Conservation (phyloP, 495 filamentous ascomycete genomes). For the Clavariopsis aquatica region DNA sequence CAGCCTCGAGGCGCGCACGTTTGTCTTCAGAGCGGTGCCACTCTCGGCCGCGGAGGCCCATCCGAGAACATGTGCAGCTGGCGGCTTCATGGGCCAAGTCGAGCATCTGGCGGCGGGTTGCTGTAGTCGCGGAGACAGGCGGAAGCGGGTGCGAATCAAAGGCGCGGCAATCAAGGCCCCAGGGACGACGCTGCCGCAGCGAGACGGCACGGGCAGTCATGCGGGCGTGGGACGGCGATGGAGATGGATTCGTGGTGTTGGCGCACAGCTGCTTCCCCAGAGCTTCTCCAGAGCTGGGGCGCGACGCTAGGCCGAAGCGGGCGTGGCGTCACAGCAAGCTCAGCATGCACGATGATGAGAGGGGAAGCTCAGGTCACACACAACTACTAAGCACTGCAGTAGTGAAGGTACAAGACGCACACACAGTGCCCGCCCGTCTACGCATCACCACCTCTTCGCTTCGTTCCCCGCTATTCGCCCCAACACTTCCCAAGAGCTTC, state of each 20-base stretch:
- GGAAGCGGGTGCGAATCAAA: neutral
- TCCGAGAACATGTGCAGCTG: neutral
- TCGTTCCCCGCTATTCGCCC: neutral
- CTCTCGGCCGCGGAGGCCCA: neutral
- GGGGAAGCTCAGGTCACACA: slow-evolving; percentile 34
- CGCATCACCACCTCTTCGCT: neutral
- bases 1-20: neutral
- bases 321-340: slow-evolving; percentile 1
- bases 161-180: neutral
- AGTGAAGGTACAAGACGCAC: slow-evolving; percentile 24
- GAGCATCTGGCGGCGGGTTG: neutral
- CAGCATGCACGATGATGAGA: slow-evolving; percentile 25
- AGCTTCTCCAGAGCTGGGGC: slow-evolving; percentile 2
- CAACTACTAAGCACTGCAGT: neutral
- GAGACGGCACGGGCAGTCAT: neutral
- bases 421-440: slow-evolving; percentile 4
- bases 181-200: neutral
- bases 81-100: neutral
- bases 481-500: slow-evolving; percentile 4
- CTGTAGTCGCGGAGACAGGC: neutral
- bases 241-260: neutral
- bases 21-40: neutral
- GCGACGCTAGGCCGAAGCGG: neutral
- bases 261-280: slow-evolving; percentile 11
- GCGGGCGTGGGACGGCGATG: neutral